phyloP scores from a whole-genome alignment of 192 early-diverging fungal genomes.

The Thamnidium elegans region DNA sequence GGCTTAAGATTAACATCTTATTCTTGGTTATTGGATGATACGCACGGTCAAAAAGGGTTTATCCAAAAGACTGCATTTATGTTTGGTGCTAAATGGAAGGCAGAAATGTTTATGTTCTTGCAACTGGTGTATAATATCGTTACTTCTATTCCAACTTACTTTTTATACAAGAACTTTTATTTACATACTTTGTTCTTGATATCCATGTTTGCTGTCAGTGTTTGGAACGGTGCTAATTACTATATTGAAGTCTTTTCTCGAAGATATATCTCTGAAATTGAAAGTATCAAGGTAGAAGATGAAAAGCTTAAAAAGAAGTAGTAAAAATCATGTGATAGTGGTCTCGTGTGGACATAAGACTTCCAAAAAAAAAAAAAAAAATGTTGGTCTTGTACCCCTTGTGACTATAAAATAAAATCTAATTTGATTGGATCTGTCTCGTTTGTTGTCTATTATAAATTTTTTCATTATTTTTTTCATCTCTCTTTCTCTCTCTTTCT shows the following conservation, averaged over 20 bases:
- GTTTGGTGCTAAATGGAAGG: conserved; percentile 51
- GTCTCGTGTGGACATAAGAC: too few species aligned
- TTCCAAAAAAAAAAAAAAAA: too few species aligned
- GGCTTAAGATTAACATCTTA: conserved; percentile 55
- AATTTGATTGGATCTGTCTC: too few species aligned
- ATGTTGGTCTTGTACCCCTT: too few species aligned
- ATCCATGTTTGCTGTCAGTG: conserved; percentile 49
- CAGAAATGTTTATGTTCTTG: conserved; percentile 58
- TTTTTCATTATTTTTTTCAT: conserved; percentile 2
- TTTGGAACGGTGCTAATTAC: conserved; percentile 66
- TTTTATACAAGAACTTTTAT: conserved; percentile 52
- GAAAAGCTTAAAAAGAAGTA: too few species aligned
- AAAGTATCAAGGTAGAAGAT: conserved; percentile 12
- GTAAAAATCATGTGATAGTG: too few species aligned
- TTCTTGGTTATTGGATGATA: conserved; percentile 59
- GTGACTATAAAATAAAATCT: too few species aligned
- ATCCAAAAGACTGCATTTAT: conserved; percentile 43
- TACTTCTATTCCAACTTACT: conserved; percentile 44
- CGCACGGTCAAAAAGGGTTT: conserved; percentile 27
- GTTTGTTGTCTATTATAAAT: background rate
- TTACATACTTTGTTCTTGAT: conserved; percentile 55
- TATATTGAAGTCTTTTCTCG: conserved; percentile 70
- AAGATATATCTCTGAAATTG: conserved; percentile 44
- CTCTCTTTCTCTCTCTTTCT: conserved; percentile 1
- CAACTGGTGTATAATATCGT: conserved; percentile 54